Conservation (phyloP, 495 filamentous ascomycete species). For the Aspergillus leporis region DNA sequence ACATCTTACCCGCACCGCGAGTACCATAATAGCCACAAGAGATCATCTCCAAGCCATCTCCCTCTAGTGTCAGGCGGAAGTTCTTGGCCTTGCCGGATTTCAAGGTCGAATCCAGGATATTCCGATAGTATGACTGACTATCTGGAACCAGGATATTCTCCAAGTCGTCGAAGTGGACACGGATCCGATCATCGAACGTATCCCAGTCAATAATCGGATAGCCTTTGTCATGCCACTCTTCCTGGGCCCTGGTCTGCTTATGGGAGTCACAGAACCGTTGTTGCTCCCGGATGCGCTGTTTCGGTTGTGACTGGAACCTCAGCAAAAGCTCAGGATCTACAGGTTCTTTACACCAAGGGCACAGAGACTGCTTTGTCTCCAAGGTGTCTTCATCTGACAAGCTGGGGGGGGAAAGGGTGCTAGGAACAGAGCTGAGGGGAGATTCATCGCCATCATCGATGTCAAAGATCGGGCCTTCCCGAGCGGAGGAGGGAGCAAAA, state of each 20-base stretch:
- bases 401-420: constrained; percentile 9
- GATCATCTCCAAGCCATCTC: constrained; percentile 42
- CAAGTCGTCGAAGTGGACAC: constrained; percentile 54
- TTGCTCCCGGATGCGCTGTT: constrained; percentile 62
- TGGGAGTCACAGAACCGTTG: constrained; percentile 72
- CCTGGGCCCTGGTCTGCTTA: constrained; percentile 55
- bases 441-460: constrained; percentile 26
- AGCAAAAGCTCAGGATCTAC: constrained; percentile 56
- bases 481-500: constrained; percentile 19
- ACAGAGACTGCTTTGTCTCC: constrained; percentile 32
- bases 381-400: constrained; percentile 4
- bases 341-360: constrained; percentile 67
- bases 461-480: constrained; percentile 17
- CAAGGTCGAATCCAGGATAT: constrained; percentile 57
- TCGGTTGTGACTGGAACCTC: constrained; percentile 44
- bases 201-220: constrained; percentile 85
- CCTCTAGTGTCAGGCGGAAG: constrained; percentile 49
- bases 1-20: constrained; percentile 69
- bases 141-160: constrained; percentile 58
- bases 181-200: constrained; percentile 62
- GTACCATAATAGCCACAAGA: constrained; percentile 86
- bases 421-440: constrained; percentile 14
- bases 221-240: constrained; percentile 60
- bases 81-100: constrained; percentile 62
- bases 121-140: constrained; percentile 59